Evolutionary conservation across 192 early-diverging fungal genomes (phyloP), one percentile per base, ranked within the genome.

Genomic region (Geranomyces variabilis): DNA sequence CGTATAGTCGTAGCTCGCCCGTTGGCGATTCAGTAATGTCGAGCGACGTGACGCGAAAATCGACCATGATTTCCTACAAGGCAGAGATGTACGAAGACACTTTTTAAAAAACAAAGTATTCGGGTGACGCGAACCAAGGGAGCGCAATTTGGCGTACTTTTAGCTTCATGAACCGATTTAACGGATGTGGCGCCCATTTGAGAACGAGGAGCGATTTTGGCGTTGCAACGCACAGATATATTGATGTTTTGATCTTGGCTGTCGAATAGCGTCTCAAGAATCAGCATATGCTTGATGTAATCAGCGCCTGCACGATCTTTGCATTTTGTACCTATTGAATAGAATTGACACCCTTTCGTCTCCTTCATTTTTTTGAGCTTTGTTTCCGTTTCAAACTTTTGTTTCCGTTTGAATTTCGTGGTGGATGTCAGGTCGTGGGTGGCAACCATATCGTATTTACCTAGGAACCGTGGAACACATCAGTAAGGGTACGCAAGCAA

Each of bases 381-480:
- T 24, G 84, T 86, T 53, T 86, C 84, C 14, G 78, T 80, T 49
- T 87, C 86, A 81, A 87, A 87, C 55, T 81, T 82, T 24, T 67
- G 69, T 47, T 64, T 68, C 43, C 63, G 49, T 24, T 69, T 75
- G 57, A 85, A 74, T 56, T 83, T 83, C 31, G 58, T 67, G 22
- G 77, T 61, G 28, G 59, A 26, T 2, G 76, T 64, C 60, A 81
- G 59, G 48, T 85, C 79, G 67, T 86, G 85, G 3, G 78, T 69
- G 8, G 81, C 67, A n/a, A 86, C 81, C 45, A 86, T 72, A 28
- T 83, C 71, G 59, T 81, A 79, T 70, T 86, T 82, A 0, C 82
- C 80, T 78, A 73, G 30, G n/a, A 31, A 41, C 13, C 28, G 51
- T 26, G 51, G 24, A 26, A 7, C 4, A 53, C 5, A 41, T 41